Base-by-base conservation (phyloP, 495 filamentous ascomycete genomes). In the Xanthoparmelia taractica region DNA sequence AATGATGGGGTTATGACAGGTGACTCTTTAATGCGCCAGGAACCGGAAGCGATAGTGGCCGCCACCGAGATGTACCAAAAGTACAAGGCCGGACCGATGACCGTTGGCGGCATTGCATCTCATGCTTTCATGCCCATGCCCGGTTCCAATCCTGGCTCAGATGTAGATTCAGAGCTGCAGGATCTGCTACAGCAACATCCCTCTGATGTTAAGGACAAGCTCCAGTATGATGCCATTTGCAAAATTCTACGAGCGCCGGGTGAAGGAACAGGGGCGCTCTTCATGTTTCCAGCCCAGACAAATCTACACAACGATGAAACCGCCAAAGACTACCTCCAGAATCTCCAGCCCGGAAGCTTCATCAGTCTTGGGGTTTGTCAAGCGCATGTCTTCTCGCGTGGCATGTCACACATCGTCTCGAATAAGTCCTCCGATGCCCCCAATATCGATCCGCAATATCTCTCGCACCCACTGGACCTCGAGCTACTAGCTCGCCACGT, bases 401-500 rank as follows among this genome's bases (percentile, higher is more conserved):
- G 71, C 7, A 59, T 37, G 7, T 52, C 67, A 2, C 84, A 74
- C 52, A 70, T 71, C 48, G 60, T 36, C 31, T 70, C 68, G 8
- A n/a, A 41, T 23, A 56, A 68, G 38, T 20, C 57, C 18, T 38
- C 56, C 5, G 61, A 65, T 34, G 38, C 58, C 20, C 71, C 74
- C 15, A 41, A 59, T 0, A 65, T 70, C 43, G 71, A 76, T 56
- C 71, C 71, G 13, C 58, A 58, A 8, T 72, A 66, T 43, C 54
- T 71, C 1, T 71, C 72, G 0, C 70, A 77, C 37, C 69, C 71
- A 0, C 64, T 75, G 0, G 75, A 77, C 55, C 37, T 64, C 18
- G 67, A 67, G 57, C 36, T 78, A 2, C 20, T 71, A 5, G 59
- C 63, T 3, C 52, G 38, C 23, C 36, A 45, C 37, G 23, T 60